These are phyloP conservation scores for Blastosporella zonata DNA, from an alignment of 1,284 basidiomycete genomes.

Conservation along the genomic window DNA sequence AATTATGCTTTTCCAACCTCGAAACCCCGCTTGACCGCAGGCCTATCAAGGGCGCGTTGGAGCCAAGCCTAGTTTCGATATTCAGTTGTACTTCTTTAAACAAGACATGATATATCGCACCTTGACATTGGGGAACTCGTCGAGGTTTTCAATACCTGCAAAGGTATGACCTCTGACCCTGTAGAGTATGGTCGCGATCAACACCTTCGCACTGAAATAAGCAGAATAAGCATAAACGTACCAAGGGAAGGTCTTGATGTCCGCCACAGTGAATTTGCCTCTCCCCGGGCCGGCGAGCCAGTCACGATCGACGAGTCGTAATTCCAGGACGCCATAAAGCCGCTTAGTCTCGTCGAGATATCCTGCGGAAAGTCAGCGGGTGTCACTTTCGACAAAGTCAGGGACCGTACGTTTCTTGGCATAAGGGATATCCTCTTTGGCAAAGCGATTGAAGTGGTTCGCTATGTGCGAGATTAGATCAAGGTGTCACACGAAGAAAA, in stretches of 20 bases:
- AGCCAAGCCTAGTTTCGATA: conserved; percentile 30
- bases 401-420: conserved; percentile 55
- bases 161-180: conserved; percentile 51
- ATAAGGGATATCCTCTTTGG: conserved; percentile 63
- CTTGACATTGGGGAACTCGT: conserved; percentile 57
- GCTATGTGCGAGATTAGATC: conserved; percentile 27
- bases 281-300: conserved; percentile 68
- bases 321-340: conserved; percentile 74
- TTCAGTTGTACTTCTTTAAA: neutral
- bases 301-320: conserved; percentile 58
- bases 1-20: conserved; percentile 13
- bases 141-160: conserved; percentile 50
- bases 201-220: neutral
- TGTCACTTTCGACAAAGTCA: neutral
- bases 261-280: conserved; percentile 65
- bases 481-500: neutral
- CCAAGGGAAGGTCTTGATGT: conserved; percentile 58
- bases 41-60: conserved; percentile 24
- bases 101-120: conserved; percentile 25
- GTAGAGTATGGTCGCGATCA: neutral
- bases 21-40: conserved; percentile 25
- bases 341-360: conserved; percentile 78
- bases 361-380: conserved; percentile 33
- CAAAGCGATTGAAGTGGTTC: conserved; percentile 53
- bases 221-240: conserved; percentile 18